Conservation (phyloP, 306 rosid genomes). For the Malus sieversii region DNA sequence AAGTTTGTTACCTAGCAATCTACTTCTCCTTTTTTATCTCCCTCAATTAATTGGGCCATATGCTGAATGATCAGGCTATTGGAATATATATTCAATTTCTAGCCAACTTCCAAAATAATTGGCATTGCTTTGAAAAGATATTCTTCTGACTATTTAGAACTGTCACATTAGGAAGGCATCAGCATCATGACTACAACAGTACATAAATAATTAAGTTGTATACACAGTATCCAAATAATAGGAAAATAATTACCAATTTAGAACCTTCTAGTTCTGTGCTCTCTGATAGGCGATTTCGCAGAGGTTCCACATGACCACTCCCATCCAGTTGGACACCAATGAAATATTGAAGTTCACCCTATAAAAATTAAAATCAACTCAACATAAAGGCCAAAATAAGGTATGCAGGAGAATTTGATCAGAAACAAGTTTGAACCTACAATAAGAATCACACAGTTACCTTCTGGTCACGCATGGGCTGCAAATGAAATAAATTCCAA, state of each 20-base stretch:
- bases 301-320: constrained; percentile 81
- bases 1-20: neutral
- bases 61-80: neutral
- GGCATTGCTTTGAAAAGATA: neutral
- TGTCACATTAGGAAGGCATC: neutral
- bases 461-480: constrained; percentile 91
- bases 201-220: neutral
- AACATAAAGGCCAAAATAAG: neutral
- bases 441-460: constrained; percentile 28
- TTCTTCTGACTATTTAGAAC: neutral
- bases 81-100: neutral
- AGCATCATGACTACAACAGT: neutral
- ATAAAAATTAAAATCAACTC: constrained; percentile 7
- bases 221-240: neutral
- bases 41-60: neutral
- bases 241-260: constrained; percentile 44
- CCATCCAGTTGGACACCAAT: constrained; percentile 93
- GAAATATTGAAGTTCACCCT: constrained; percentile 98
- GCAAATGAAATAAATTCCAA: constrained; percentile 95
- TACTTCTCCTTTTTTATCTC: neutral
- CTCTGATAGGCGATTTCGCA: constrained; percentile 53
- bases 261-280: constrained; percentile 54
- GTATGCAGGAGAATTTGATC: neutral
- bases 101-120: neutral
- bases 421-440: constrained; percentile 14